phyloP scores from a whole-genome alignment of 139 green algal species.

The Zygnema circumcarinatum region DNA sequence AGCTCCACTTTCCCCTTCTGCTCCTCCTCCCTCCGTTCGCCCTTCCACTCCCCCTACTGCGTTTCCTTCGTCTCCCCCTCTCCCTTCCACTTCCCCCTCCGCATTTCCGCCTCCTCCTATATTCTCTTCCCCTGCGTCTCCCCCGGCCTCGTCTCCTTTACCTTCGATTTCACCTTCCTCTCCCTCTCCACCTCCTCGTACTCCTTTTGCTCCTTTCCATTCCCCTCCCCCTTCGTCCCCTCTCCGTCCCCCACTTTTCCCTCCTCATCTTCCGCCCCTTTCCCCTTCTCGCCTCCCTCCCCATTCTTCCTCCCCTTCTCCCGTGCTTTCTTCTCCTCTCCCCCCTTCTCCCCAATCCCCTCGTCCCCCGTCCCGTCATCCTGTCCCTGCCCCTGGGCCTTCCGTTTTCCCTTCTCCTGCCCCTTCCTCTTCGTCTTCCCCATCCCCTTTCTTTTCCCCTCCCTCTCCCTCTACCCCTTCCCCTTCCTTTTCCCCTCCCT shows the following conservation, averaged over 20 bases:
- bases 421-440: background rate
- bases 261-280: background rate
- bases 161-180: background rate
- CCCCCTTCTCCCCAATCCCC: background rate
- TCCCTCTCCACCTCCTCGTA: background rate
- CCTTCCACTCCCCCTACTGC: background rate
- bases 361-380: background rate
- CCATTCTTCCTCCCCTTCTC: background rate
- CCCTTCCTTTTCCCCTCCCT: background rate
- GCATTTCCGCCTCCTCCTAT: background rate
- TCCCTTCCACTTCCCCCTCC: background rate
- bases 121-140: background rate
- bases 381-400: too few species aligned
- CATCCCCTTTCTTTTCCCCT: background rate
- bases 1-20: background rate
- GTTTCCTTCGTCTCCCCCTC: background rate
- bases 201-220: too few species aligned
- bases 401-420: background rate
- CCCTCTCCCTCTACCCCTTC: background rate
- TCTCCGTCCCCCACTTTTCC: background rate
- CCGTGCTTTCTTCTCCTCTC: background rate
- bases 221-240: background rate
- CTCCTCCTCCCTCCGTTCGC: background rate
- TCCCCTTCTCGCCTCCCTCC: background rate
- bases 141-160: background rate